Evolutionary conservation across 495 filamentous ascomycete species (phyloP).

Genomic region (Hypoxylon lienhwacheense): DNA sequence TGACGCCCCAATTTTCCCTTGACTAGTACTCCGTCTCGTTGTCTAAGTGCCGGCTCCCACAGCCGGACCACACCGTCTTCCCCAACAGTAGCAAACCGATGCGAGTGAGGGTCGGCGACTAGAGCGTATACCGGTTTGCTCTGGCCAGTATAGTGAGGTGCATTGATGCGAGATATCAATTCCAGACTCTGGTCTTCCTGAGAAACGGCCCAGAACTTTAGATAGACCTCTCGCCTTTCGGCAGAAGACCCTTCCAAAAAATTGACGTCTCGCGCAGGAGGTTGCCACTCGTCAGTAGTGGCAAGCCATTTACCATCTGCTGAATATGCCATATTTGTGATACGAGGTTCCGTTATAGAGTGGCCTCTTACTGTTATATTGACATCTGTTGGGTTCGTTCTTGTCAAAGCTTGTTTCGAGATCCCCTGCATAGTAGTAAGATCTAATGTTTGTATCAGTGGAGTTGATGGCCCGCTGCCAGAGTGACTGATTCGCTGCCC

Average conservation of each 20-base stretch:
- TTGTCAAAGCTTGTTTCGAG: constrained; percentile 79
- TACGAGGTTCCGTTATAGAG: constrained; percentile 70
- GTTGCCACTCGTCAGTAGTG: constrained; percentile 87
- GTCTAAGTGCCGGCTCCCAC: constrained; percentile 71
- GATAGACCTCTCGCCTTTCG: constrained; percentile 68
- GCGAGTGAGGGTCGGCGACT: constrained; percentile 61
- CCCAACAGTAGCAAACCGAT: constrained; percentile 81
- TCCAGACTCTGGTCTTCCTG: constrained; percentile 64
- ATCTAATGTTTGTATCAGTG: constrained; percentile 77
- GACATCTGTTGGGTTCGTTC: constrained; percentile 81
- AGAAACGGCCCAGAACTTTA: constrained; percentile 90
- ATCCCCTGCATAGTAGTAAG: constrained; percentile 70
- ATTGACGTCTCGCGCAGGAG: constrained; percentile 64
- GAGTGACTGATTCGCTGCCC: constrained; percentile 47
- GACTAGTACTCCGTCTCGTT: constrained; percentile 62
- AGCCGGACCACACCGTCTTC: constrained; percentile 73
- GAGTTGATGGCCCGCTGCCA: constrained; percentile 46
- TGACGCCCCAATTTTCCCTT: constrained; percentile 54
- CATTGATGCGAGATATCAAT: constrained; percentile 77
- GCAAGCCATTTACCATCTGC: constrained; percentile 87
- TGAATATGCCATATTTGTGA: constrained; percentile 71
- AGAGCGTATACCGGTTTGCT: constrained; percentile 69
- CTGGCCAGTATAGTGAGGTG: constrained; percentile 65
- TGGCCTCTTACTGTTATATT: constrained; percentile 71
- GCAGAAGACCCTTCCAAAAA: constrained; percentile 47